Evolutionary conservation across 805 yeast genomes (phyloP), one percentile per base, ranked within the genome.

Genomic region (Yamadazyma tumulicola): DNA sequence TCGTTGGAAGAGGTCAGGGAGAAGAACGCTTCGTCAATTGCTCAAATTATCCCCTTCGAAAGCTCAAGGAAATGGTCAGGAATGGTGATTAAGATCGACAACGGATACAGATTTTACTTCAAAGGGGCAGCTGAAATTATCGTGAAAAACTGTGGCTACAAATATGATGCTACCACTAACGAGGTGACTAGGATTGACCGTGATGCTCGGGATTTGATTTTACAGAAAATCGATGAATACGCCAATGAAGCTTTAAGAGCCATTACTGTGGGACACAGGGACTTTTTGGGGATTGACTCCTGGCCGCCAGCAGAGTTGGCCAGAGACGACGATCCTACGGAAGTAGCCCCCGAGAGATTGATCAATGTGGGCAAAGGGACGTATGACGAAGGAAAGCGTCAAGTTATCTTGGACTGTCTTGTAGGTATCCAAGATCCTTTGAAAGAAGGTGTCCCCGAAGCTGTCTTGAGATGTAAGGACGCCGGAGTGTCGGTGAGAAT

Each of bases 61-160:
- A 85, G 95, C 39, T 71, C 85, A 3, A 73, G 95, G 51, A 93
- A 93, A 64, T 93, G 95, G 91, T 86, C 95, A 51, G 95, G 93
- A 27, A 61, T 87, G 14, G 80, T 88, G 5, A 70, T 81, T 33
- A 69, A 70, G 34, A 57, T 63, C 10, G 69, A 69, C 7, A 67
- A 57, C 32, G 67, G 67, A 1, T 81, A 59, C 55, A 72, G 93
- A 37, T 64, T 87, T 35, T 81, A 74, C 43, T 65, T 85, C 38
- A 93, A 93, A 64, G 98, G 99, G 43, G 98, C 98, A 1, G 89
- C 97, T 1, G 99, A 93, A 61, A 75, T 93, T 41, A 73, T 93
- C 10, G 70, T 84, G 43, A 67, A 70, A 15, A 65, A 73, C 47
- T 83, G 95, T 54, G 60, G 74, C 1, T 67, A 51, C 38, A 55